Base-by-base conservation (phyloP, 1,284 basidiomycete genomes). In the Heliocybe sulcata region DNA sequence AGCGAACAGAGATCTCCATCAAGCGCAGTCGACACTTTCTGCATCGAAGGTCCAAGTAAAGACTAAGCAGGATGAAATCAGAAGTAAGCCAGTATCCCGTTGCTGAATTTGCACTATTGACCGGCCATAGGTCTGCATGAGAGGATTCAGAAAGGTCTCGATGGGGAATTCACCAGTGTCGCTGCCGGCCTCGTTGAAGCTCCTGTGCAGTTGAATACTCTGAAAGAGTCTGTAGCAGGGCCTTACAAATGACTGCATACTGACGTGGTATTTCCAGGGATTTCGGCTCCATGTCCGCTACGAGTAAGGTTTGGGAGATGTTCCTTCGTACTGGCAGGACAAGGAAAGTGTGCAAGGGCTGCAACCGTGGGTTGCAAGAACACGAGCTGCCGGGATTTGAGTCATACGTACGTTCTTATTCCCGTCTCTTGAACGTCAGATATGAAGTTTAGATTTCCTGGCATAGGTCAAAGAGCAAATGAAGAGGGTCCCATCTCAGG, bases 281-380 rank as follows among this genome's bases (percentile, higher is more conserved):
- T 12, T 58, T 67, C 27, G 68, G 62, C 26, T 58, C 56, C 61
- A 62, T 61, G 8, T 63, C 70, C 23, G 81, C 79, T 3, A 70
- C 74, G 20, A 72, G 72, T 22, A 65, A 77, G 6, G 81, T 91
- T 27, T 94, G 87, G 63, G 73, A 87, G 54, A 70, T 72, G 1
- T 69, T 95, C 23, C 75, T 93, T 10, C 71, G 75, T 22, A 69
- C 72, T 0, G 90, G 86, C 19, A 81, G 82, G 65, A 70, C 75
- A 31, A 80, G 84, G 59, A 84, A 89, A 60, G 73, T 77, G 2
- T 98, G 95, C 63, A 74, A 82, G 20, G 84, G 85, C 2, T 98
- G 95, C 66, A 82, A 83, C 59, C 82, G 94, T 3, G 74, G 73
- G 26, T 74, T 98, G 64, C 73, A 80, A 19, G 76, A 80, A 29